Evolutionary conservation across 352 stramenopile genomes (phyloP).

Genomic region (Globisporangium okanoganense): DNA sequence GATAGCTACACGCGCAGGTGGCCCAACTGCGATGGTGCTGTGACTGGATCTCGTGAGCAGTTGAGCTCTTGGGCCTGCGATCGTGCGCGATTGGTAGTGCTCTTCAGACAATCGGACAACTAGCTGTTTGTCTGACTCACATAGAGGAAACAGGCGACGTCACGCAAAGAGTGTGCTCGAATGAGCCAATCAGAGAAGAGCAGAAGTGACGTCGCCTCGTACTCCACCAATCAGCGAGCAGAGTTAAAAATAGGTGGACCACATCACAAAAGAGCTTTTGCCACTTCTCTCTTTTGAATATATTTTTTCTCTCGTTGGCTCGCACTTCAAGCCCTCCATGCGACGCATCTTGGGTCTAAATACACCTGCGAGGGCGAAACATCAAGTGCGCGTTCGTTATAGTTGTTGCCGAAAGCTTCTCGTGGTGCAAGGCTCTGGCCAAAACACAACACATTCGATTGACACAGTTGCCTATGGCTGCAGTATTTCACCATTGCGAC

Average conservation of each 20-base stretch:
- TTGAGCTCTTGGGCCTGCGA: neutral
- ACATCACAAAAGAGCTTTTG: neutral
- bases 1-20: neutral
- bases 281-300: neutral
- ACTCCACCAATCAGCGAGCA: neutral
- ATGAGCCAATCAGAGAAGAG: neutral
- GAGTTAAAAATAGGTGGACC: neutral
- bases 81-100: neutral
- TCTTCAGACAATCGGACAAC: neutral
- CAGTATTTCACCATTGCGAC: no score
- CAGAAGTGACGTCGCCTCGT: neutral
- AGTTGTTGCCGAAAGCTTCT: no score
- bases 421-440: no score
- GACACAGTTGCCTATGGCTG: no score
- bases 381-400: no score
- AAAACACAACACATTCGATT: no score
- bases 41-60: neutral
- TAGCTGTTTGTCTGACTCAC: neutral
- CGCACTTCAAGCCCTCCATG: no score
- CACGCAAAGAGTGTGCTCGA: neutral
- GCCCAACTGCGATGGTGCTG: neutral
- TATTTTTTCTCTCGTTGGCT: no score
- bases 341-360: no score
- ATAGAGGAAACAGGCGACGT: no score
- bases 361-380: no score